Evolutionary conservation across 148 eudicot genomes (phyloP), one percentile per base, ranked within the genome.

Genomic region (Rhododendron ferrugineum): DNA sequence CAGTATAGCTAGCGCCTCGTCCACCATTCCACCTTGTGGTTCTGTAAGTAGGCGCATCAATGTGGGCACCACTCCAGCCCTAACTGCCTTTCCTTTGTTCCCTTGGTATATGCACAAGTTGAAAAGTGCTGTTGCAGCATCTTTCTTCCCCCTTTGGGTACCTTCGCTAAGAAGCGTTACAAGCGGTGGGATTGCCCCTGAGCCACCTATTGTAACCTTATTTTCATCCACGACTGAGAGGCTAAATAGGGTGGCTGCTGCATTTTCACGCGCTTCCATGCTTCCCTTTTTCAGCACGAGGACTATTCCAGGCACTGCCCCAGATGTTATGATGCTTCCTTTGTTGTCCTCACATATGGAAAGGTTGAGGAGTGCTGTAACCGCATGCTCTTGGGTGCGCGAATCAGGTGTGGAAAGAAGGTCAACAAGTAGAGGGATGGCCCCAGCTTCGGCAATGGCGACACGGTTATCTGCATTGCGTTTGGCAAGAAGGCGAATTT

Each of bases 101-200:
- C 98, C 99, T 88, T 95, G 99, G 92, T 88, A 95, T 78, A 95
- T 96, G 89, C 98, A 94, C 68, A 96, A 83, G 88, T 95, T 96
- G 87, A 96, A 96, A 13, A 96, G 90, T 52, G 99, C 99, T 0
- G 99, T 95, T 14, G 99, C 99, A 60, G 99, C 99, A 78, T 96
- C 99, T 79, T 96, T 96, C 89, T 92, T 96, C 46, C 99, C 99
- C 79, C 98, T 91, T 83, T 91, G 98, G 11, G 94, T 95, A 49
- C 87, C 99, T 88, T 95, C 98, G 80, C 88, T 91, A 37, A 96
- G 91, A 26, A 96, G 90, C 22, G 84, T 82, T 18, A 96, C 99
- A 26, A 96, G 97, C 16, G 97, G 97, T 20, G 96, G 94, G 70
- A 96, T 96, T 4, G 99, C 99, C 22, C 99, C 99, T 2, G 85